Base-by-base conservation (phyloP, 2,329 filamentous ascomycete genomes). In the Rasamsonia emersonii region DNA sequence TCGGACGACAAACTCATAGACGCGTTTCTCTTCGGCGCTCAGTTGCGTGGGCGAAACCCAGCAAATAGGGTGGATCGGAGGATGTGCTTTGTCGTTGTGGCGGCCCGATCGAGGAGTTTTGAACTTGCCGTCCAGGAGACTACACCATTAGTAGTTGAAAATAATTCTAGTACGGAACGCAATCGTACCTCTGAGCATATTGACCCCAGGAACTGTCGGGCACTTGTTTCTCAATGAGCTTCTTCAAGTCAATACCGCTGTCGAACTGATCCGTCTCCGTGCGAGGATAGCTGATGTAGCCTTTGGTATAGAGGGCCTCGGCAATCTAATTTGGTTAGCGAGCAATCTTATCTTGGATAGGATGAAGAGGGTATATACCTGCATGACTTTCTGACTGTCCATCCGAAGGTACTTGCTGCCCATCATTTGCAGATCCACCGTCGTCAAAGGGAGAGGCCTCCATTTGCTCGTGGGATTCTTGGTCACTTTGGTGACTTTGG, bases 191-290 rank as follows among this genome's bases (percentile, higher is more conserved):
- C 53, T 82, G 81, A 3, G 89, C 86, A 56, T 88, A 94, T 13
- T 62, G 54, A 0, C 86, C 86, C 91, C 89, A 98, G 40, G 70
- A 63, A 24, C 65, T 63, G 50, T 86, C 84, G 37, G 78, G 77
- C 1, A 75, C 77, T 56, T 98, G 91, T 51, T 93, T 95, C 47
- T 84, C 76, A 11, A 95, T 73, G 6, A 98, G 65, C 14, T 71
- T 73, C 40, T 74, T 76, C 13, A 98, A 69, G 52, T 96, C 80
- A 65, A 96, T 95, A 4, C 74, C 89, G 47, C 76, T 77, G 50
- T 95, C 88, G 51, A 96, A 98, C 18, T 89, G 82, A 56, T 98
- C 91, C 0, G 91, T 98, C 58, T 98, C 91, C 0, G 91, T 98
- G 59, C 91, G 79, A 1, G 91, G 91, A 58, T 98, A 98, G 58